Evolutionary conservation across 2,329 filamentous ascomycete species (phyloP), one percentile per base, ranked within the genome.

Genomic region (Pyrenophora teres): DNA sequence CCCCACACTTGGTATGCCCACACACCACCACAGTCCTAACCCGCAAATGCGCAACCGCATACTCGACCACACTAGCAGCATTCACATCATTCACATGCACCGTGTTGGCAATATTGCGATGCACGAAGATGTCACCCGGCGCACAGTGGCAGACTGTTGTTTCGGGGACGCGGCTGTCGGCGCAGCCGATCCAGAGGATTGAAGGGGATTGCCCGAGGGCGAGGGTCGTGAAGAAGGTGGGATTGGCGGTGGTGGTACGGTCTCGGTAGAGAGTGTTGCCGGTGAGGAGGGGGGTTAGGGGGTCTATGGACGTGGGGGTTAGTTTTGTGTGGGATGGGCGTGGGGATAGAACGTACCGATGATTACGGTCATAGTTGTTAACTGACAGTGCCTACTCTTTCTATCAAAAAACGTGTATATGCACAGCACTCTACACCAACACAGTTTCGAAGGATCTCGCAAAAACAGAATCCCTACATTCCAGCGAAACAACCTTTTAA

Each of bases 91-190:
- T 25, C 13, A 25, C 16, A 32, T 46, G 43, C 35, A 46, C 43
- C 9, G 43, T 84, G 78, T 95, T 95, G 74, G 89, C 90, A 72
- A 96, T 92, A 79, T 95, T 95, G 71, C 91, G 88, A 79, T 95
- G 90, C 45, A 91, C 88, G 73, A 95, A 95, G 62, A 95, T 86
- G 65, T 95, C 90, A 52, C 91, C 90, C 3, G 90, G 89, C 67
- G 90, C 82, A 52, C 91, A 81, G 66, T 88, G 87, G 23, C 92
- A 82, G 67, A 96, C 82, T 41, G 87, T 91, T 4, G 89, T 93
- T 75, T 94, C 91, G 1, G 91, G 90, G 62, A 90, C 87, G 59
- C 91, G 88, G 33, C 87, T 90, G 78, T 95, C 91, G 65, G 89
- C 89, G 77, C 91, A 96, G 53, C 91, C 91, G 60, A 95, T 83